Base-by-base conservation (phyloP, 768 basidiomycete species). In the Clavaria fumosa region DNA sequence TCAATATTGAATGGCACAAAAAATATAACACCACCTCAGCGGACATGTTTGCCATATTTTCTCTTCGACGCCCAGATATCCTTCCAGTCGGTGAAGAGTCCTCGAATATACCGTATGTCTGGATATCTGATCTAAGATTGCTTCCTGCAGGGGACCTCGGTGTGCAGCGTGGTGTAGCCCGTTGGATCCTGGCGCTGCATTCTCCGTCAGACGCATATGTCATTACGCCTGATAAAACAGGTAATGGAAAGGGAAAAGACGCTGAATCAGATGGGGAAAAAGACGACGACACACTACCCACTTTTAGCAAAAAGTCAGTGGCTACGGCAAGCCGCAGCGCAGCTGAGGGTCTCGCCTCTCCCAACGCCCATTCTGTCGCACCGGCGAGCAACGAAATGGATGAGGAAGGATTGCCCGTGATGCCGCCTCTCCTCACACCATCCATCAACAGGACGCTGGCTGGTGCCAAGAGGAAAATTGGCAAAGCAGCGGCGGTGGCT, bases 1-100 rank as follows among this genome's bases (percentile, higher is more conserved):
- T 12, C n/a, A 9, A 5, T 27, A 21, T 31, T 33, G 34, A 45
- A 32, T 31, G 40, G 38, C 28, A 35, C 35, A 28, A 35, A 37
- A 37, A 39, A 45, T 41, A 20, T 28, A 14, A 21, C 24, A 14
- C 23, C 28, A 43, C 48, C 50, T 39, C 57, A 69, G 84, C 88
- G n/a, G 78, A 89, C 48, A 91, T 91, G 89, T 91, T 91, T 50
- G 69, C 81, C 10, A 84, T 95, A 31, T 93, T 91, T 56, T 79
- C 83, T 2, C 61, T 90, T 22, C 67, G 85, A 0, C 74, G 86
- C 14, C 82, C 82, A 1, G 74, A 91, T 52, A 79, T 95, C 37
- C 63, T 91, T 1, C 73, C 79, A 9, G 63, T 72, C 43, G 56
- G 60, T 58, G n/a, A n/a, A n/a, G n/a, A n/a, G n/a, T n/a, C n/a